Evolutionary conservation across 257 asterid genomes (phyloP).

Genomic region (Ilex aquifolium): DNA sequence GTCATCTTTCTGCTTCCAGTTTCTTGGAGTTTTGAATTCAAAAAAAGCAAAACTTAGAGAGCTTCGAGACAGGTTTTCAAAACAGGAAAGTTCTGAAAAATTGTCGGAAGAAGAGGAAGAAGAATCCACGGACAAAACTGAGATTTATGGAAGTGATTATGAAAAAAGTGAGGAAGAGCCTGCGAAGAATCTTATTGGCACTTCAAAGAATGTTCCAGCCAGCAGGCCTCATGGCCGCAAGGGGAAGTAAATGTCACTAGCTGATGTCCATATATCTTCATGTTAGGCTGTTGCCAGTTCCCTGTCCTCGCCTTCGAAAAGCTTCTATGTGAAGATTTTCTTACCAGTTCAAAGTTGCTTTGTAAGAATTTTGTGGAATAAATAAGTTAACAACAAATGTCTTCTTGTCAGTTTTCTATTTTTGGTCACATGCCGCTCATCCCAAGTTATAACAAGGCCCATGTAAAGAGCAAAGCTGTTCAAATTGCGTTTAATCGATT

Average conservation of each 20-base stretch:
- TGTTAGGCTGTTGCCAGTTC: no score
- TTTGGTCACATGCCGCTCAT: no score
- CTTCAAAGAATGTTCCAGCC: slow-evolving; percentile 38
- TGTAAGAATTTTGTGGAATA: no score
- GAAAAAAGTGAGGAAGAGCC: slow-evolving; percentile 36
- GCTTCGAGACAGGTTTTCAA: slow-evolving; percentile 61
- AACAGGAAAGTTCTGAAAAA: slow-evolving; percentile 23
- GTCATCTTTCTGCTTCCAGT: slow-evolving; percentile 38
- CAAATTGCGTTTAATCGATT: no score
- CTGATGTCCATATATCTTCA: no score
- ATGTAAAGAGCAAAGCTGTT: no score
- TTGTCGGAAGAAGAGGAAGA: slow-evolving; percentile 41
- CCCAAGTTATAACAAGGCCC: no score
- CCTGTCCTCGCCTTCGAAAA: no score
- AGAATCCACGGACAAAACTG: slow-evolving; percentile 60
- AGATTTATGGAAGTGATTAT: slow-evolving; percentile 43
- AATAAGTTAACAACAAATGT: no score
- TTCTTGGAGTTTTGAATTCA: slow-evolving; percentile 64
- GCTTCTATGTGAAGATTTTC: no score
- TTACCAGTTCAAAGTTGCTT: no score
- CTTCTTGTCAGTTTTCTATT: no score
- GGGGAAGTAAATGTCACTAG: slow-evolving; percentile 34
- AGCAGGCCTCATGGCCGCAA: slow-evolving; percentile 55
- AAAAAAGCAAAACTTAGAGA: slow-evolving; percentile 90
- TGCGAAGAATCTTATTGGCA: slow-evolving; percentile 13